Conservation (phyloP, 441 rosid genomes). For the Euphorbia celastroides region DNA sequence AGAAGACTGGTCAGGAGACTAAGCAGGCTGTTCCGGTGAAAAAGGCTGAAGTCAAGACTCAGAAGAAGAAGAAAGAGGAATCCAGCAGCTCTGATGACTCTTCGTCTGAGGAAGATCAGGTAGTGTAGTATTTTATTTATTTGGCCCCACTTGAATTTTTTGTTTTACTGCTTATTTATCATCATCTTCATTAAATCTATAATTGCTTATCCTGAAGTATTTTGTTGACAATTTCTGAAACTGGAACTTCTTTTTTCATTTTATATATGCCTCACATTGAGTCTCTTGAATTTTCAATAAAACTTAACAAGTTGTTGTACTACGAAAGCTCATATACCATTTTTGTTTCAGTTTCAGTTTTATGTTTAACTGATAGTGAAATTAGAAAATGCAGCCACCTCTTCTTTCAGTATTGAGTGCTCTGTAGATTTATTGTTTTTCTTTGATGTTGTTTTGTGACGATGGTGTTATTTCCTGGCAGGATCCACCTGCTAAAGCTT, state of each 20-base stretch:
- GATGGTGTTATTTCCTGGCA: neutral
- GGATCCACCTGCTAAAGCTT: slow-evolving; percentile 13
- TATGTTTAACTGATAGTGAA: neutral
- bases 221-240: too few species aligned
- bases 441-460: neutral
- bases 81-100: slow-evolving; percentile 44
- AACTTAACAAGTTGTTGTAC: too few species aligned
- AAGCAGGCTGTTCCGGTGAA: slow-evolving; percentile 41
- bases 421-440: slow-evolving; percentile 34
- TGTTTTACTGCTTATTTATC: too few species aligned
- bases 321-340: neutral
- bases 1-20: slow-evolving; percentile 42
- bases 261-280: too few species aligned
- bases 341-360: neutral
- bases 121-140: slow-evolving; percentile 19
- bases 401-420: slow-evolving; percentile 19
- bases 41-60: slow-evolving; percentile 41
- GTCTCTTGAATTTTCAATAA: too few species aligned
- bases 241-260: too few species aligned
- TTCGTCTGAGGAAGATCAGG: slow-evolving; percentile 60
- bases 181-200: too few species aligned
- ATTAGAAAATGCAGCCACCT: too few species aligned
- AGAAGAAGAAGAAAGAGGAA: slow-evolving; percentile 46
- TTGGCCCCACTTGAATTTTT: neutral
- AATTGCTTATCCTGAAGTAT: too few species aligned